These are phyloP conservation scores for Grosmannia clavigera DNA, from an alignment of 2,329 filamentous ascomycete genomes.

Conservation along the genomic window DNA sequence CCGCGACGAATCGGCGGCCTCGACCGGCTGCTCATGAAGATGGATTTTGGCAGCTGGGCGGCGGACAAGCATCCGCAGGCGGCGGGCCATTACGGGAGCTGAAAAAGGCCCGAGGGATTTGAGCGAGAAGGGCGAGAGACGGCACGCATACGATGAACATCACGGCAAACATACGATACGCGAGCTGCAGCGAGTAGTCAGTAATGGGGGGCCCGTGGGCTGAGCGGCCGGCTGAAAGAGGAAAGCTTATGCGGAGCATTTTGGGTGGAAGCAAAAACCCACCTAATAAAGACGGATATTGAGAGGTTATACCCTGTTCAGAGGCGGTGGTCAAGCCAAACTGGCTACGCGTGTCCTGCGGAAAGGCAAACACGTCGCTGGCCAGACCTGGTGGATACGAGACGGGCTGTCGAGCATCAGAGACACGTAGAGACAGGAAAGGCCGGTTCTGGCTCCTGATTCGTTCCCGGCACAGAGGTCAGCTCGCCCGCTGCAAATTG, in stretches of 20 bases:
- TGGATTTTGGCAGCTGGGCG: constrained; percentile 56
- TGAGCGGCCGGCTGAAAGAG: too few species aligned
- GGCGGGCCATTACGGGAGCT: constrained; percentile 9
- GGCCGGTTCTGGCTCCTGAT: not conserved
- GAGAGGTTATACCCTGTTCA: too few species aligned
- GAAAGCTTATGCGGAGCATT: too few species aligned
- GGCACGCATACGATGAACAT: too few species aligned
- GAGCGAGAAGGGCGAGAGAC: not conserved
- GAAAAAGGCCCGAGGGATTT: not conserved
- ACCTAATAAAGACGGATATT: too few species aligned
- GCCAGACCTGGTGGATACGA: not conserved
- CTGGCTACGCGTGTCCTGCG: not conserved
- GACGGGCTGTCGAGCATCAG: not conserved
- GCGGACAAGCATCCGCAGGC: constrained; percentile 17
- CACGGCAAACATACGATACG: too few species aligned
- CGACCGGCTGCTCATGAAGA: constrained; percentile 79
- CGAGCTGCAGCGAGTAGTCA: too few species aligned
- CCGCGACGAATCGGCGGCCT: constrained; percentile 66
- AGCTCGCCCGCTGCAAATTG: not conserved
- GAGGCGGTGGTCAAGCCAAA: not conserved
- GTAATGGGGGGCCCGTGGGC: too few species aligned
- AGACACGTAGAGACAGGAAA: not conserved
- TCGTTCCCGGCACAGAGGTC: not conserved
- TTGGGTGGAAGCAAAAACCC: too few species aligned
- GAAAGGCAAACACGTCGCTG: not conserved